Base-by-base conservation (phyloP, 2,329 filamentous ascomycete genomes). In the Ophiostoma sp. region DNA sequence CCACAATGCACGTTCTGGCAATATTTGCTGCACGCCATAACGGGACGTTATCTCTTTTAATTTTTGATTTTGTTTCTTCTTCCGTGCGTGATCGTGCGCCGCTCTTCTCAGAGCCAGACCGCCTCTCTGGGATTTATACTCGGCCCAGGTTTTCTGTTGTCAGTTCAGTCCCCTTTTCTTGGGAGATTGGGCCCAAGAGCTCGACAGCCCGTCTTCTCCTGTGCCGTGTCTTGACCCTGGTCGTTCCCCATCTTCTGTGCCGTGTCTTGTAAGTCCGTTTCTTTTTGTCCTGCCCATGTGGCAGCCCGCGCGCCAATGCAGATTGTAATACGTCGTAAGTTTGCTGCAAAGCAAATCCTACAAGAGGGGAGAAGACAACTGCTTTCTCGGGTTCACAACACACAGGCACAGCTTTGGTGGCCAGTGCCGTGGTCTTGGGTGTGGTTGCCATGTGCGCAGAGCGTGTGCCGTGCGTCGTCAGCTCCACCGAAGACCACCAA, bases 251-350 rank as follows among this genome's bases (percentile, higher is more conserved):
- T 48, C 15, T 28, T 36, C 42, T 50, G 22, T 48, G 63, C 63
- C 63, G 63, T 68, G 22, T 48, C 6, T 31, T 12, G 17, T 25
- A 22, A 7, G 15, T 64, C 36, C 36, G 12, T 12, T n/a, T 19
- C 22, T 28, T 22, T 42, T 39, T 19, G 31, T 25, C 36, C 39
- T 66, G 64, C 28, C 64, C 64, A 69, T 69, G 42, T 69, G 64
- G 64, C 45, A 69, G 45, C 42, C 64, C 28, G 17, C 42, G 42
- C 42, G 64, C 64, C 42, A 50, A 69, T 50, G 64, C 25, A 52
- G 8, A 12, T 52, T 52, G 5, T 12, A 6, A 52, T n/a, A 50
- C n/a, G n/a, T n/a, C n/a, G 19, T n/a, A 52, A 9, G 42, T 22
- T n/a, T 52, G 50, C 57, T 36, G 31, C 31, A 61, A 61, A 36